Conservation (phyloP, 805 yeast species). For the Pichia cabralensis region DNA sequence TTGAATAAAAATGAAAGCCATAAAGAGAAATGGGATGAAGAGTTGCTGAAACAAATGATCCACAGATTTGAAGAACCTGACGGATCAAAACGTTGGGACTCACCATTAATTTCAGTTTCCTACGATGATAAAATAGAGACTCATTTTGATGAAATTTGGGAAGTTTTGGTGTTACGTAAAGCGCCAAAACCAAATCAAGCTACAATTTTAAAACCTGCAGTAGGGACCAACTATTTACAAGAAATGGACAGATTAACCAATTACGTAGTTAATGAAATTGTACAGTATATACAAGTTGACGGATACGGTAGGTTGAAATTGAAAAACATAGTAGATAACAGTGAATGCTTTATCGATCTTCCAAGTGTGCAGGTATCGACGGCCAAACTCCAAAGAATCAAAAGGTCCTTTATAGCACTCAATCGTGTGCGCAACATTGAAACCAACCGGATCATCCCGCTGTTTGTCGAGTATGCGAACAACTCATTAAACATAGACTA, state of each 20-base stretch:
- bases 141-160: slow-evolving; percentile 66
- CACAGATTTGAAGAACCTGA: slow-evolving; percentile 94
- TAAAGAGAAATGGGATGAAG: slow-evolving; percentile 49
- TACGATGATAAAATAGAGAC: slow-evolving; percentile 41
- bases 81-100: slow-evolving; percentile 81
- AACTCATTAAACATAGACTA: slow-evolving; percentile 39
- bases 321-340: slow-evolving; percentile 27
- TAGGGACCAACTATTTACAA: slow-evolving; percentile 65
- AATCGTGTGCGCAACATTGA: slow-evolving; percentile 75
- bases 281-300: slow-evolving; percentile 50
- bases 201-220: slow-evolving; percentile 71
- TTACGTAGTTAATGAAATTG: slow-evolving; percentile 48
- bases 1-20: slow-evolving; percentile 41
- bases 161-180: slow-evolving; percentile 46
- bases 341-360: slow-evolving; percentile 39
- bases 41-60: slow-evolving; percentile 53
- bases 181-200: slow-evolving; percentile 77
- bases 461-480: slow-evolving; percentile 72
- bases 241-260: slow-evolving; percentile 67
- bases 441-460: slow-evolving; percentile 49
- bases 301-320: slow-evolving; percentile 35
- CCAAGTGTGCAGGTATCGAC: slow-evolving; percentile 52
- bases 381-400: slow-evolving; percentile 72
- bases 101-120: slow-evolving; percentile 71
- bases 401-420: slow-evolving; percentile 74